phyloP scores from a whole-genome alignment of 2,329 filamentous ascomycete genomes.

The Stachybotrys echinatus region DNA sequence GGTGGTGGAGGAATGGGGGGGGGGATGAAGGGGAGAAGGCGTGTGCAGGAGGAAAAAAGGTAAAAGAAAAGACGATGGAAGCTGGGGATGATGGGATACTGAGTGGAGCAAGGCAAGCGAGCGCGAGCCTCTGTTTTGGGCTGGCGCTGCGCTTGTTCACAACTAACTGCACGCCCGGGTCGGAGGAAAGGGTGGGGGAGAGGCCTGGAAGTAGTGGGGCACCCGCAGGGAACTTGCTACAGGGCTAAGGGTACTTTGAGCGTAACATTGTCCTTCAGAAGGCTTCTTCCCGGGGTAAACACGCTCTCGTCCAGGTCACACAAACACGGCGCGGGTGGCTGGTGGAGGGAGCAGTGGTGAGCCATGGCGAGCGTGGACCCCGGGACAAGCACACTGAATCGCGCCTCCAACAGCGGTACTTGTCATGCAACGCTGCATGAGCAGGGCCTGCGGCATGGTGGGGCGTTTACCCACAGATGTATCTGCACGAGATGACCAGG shows the following conservation, averaged over 20 bases:
- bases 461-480: not conserved
- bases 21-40: slow-evolving; percentile 17
- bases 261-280: not conserved
- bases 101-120: slow-evolving; percentile 14
- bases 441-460: not conserved
- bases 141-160: not conserved
- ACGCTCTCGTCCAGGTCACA: not conserved
- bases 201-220: slow-evolving; percentile 7
- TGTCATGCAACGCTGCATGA: not conserved
- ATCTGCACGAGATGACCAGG: slow-evolving; percentile 1
- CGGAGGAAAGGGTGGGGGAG: not conserved
- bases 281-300: not conserved
- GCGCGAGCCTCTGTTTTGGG: slow-evolving; percentile 4
- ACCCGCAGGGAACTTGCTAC: slow-evolving; percentile 9
- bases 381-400: not conserved
- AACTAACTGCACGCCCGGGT: not conserved
- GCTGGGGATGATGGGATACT: slow-evolving; percentile 15
- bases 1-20: slow-evolving; percentile 17
- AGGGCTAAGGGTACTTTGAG: slow-evolving; percentile 10
- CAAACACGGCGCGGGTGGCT: no score
- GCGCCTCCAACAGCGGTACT: not conserved
- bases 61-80: slow-evolving; percentile 19
- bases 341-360: no score
- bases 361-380: no score
- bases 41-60: slow-evolving; percentile 16